Conservation (phyloP, 345 rosid species). For the Populus deltoides region DNA sequence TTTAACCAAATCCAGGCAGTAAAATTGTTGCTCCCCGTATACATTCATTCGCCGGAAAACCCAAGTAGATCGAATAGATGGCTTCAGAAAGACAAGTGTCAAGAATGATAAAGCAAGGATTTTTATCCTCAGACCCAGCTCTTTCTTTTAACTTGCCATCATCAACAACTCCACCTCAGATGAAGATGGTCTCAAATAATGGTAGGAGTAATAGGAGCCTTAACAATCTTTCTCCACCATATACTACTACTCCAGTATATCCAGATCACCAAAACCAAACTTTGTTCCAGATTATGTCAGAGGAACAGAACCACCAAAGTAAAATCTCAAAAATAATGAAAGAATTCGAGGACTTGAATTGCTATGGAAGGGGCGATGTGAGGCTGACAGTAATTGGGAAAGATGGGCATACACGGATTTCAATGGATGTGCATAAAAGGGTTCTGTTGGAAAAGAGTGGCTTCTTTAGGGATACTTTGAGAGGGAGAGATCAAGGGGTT, state of each 20-base stretch:
- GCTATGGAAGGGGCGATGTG: slow-evolving; percentile 53
- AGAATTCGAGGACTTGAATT: slow-evolving; percentile 47
- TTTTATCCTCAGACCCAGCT: slow-evolving; percentile 62
- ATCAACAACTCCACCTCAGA: slow-evolving; percentile 7
- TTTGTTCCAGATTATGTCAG: slow-evolving; percentile 94
- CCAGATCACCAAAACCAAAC: slow-evolving; percentile 37
- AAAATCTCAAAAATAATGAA: slow-evolving; percentile 56
- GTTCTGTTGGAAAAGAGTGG: slow-evolving; percentile 72
- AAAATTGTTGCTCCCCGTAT: neutral
- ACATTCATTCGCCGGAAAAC: neutral
- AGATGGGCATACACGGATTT: slow-evolving; percentile 58
- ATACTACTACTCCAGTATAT: slow-evolving; percentile 25
- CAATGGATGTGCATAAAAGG: slow-evolving; percentile 71
- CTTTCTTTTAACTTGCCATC: slow-evolving; percentile 62
- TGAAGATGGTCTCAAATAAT: slow-evolving; percentile 21
- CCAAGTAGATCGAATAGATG: slow-evolving; percentile 27
- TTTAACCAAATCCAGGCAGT: neutral
- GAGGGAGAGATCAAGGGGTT: slow-evolving; percentile 43
- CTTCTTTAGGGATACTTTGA: slow-evolving; percentile 73
- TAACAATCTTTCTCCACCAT: neutral
- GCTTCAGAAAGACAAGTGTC: slow-evolving; percentile 71
- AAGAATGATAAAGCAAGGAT: slow-evolving; percentile 77
- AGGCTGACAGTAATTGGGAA: slow-evolving; percentile 71
- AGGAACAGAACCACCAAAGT: slow-evolving; percentile 47
- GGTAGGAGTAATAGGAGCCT: slow-evolving; percentile 36